phyloP scores from a whole-genome alignment of 306 rosid genomes.

The Canavalia gladiata region DNA sequence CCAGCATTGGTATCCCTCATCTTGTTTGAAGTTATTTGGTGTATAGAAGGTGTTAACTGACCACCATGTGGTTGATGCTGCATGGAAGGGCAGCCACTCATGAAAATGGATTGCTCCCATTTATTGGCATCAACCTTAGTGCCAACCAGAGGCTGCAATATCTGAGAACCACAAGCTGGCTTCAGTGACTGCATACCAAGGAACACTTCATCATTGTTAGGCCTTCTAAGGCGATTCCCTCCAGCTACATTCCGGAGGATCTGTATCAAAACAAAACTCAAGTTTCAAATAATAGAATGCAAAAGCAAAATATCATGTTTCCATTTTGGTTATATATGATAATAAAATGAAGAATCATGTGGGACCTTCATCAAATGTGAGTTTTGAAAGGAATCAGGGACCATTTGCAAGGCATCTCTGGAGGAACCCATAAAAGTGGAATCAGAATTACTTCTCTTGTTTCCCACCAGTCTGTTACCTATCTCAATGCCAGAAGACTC shows the following conservation, averaged over 20 bases:
- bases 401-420: constrained; percentile 71
- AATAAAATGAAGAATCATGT: constrained; percentile 16
- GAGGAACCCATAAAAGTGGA: constrained; percentile 78
- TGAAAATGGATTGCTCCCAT: constrained; percentile 73
- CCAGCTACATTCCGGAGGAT: constrained; percentile 73
- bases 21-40: constrained; percentile 73
- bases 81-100: constrained; percentile 68
- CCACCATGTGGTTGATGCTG: constrained; percentile 75
- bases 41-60: constrained; percentile 63
- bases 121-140: constrained; percentile 65
- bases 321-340: constrained; percentile 14
- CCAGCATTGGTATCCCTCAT: constrained; percentile 73
- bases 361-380: constrained; percentile 84
- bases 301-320: not conserved
- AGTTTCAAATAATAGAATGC: constrained; percentile 36
- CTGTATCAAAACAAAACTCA: constrained; percentile 54
- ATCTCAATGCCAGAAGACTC: constrained; percentile 80
- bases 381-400: constrained; percentile 77
- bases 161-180: constrained; percentile 65
- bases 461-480: constrained; percentile 73
- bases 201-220: constrained; percentile 70
- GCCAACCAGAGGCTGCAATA: constrained; percentile 73
- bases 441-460: constrained; percentile 88
- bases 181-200: constrained; percentile 73
- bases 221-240: constrained; percentile 76